Base-by-base conservation (phyloP, 2,329 filamentous ascomycete genomes). In the Fusarium albidum region DNA sequence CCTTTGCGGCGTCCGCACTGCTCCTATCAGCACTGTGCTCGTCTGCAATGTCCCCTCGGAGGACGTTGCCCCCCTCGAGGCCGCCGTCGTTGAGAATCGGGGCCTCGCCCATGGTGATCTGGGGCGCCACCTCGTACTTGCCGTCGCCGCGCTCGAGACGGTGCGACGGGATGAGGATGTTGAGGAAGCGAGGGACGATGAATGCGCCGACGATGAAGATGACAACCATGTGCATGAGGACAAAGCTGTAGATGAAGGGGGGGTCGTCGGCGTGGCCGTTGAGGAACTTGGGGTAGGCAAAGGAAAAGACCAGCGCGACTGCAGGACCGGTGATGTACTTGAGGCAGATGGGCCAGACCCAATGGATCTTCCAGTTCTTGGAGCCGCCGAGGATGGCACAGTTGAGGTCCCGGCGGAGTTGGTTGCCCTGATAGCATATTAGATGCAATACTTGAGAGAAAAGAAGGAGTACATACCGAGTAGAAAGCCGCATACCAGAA, bases 401-500 rank as follows among this genome's bases (percentile, higher is more conserved):
- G 54, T 83, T 83, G 6, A 83, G 75, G 52, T 83, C 80, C 7
- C 73, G 75, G 14, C 77, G 74, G 13, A 83, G 69, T 71, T 83
- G 81, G 59, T 82, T 79, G 43, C 79, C 79, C 78, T 81, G 75
- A 46, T 37, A 14, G 7, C 12, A 49, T 43, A 46, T 62, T 14
- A 55, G 39, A 12, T 2, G 12, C 27, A 14, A 33, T 2, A 9
- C 2, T 2, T n/a, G n/a, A n/a, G n/a, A 1, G 1, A 8, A 11
- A 2, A 9, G 14, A 7, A 3, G 9, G 3, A 11, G 11, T 29
- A 63, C 78, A 69, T 74, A 82, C 81, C 3, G 80, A 82, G 66
- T 83, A 84, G 49, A 81, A 81, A 0, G 69, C 68, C 29, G 81
- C 60, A 44, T 77, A 83, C 77, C 80, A 84, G 47, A 82, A 76